Evolutionary conservation across 75 land plant genomes (phyloP), one percentile per base, ranked within the genome.

Genomic region (Sequoiadendron giganteum): DNA sequence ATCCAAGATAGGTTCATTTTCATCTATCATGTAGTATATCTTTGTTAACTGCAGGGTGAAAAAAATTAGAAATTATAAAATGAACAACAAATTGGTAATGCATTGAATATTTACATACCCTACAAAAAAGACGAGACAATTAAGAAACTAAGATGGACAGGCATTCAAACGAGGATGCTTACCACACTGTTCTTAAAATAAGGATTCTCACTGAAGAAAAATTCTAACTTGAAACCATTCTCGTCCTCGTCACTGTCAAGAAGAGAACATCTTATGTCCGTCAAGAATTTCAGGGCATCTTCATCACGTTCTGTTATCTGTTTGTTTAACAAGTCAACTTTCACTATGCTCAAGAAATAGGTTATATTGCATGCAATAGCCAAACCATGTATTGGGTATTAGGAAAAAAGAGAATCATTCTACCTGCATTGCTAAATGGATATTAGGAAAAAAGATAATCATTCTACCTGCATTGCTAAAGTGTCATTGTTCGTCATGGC

Each of bases 241-340:
- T 65, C n/a, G 7, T 8, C 30, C 85, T 91, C 89, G 28, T 86
- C 91, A 45, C 89, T 83, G 21, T 83, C 93, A 38, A 93, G 61
- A 43, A 86, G 90, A 48, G 84, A 87, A 78, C 88, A 93, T 85
- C 82, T 88, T 42, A 93, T 90, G 39, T 93, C 93, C 77, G 84
- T 92, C 80, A 93, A 58, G 80, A 9, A 93, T 55, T 93, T 93
- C 77, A 93, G 79, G 16, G 91, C 93, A 21, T 48, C 93, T 86
- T 93, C 93, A 91, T 93, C 93, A 15, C 93, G 89, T 45, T 93
- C 93, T 25, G 93, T 93, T 48, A 93, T 91, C 93, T 93, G 86
- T 68, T 54, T 72, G 85, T 58, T 40, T 30, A 73, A 34, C 77
- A 73, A 73, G 34, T 73, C 38, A 73, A 32, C 39, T 65, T 65